These are phyloP conservation scores for Lantana camara DNA, from an alignment of 257 asterid species.

Conservation along the genomic window DNA sequence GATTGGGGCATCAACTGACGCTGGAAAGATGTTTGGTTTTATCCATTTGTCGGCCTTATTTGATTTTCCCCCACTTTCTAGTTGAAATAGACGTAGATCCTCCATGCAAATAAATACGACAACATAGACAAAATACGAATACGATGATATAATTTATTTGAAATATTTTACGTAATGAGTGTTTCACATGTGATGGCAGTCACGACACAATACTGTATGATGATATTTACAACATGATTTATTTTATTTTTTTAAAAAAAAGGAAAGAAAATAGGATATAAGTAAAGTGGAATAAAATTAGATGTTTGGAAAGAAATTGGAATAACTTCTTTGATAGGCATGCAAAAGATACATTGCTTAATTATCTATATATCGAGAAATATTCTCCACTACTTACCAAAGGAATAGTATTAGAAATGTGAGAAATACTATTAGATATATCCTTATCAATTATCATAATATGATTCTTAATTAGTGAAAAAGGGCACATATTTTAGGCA, in stretches of 20 bases:
- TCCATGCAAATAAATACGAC: neutral
- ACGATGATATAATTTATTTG: no score
- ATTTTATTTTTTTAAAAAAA: no score
- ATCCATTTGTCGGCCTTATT: slow-evolving; percentile 4
- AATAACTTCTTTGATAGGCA: no score
- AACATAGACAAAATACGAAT: neutral
- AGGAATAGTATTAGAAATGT: slow-evolving; percentile 5
- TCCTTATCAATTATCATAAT: slow-evolving; percentile 32
- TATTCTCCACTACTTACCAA: slow-evolving; percentile 22
- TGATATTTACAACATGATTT: no score
- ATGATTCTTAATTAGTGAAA: slow-evolving; percentile 28
- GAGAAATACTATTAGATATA: slow-evolving; percentile 11
- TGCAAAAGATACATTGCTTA: no score
- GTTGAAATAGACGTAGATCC: neutral
- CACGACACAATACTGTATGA: no score
- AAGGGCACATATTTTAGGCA: slow-evolving; percentile 18
- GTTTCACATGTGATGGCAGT: no score
- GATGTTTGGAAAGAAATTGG: no score
- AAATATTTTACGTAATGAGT: no score
- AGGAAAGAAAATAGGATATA: neutral
- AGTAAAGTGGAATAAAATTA: no score
- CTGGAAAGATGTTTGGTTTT: slow-evolving; percentile 22
- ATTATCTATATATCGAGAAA: neutral
- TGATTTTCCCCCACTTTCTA: slow-evolving; percentile 12
- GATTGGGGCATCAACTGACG: neutral